Base-by-base conservation (phyloP, 306 rosid species). In the Pyrus bretschneideri region DNA sequence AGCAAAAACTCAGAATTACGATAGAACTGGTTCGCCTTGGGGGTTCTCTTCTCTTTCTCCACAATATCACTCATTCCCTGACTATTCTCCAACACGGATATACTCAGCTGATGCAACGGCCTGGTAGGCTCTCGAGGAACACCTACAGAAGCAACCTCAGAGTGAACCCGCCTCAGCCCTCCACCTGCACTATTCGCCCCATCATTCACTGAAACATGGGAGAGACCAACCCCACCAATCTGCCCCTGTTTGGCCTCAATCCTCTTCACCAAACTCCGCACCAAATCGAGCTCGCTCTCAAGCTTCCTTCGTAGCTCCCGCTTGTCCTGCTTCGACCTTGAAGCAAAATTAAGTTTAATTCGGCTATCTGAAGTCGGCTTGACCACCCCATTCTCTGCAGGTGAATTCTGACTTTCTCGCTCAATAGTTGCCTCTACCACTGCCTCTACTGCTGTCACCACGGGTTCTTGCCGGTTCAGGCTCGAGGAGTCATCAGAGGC, bases 21-120 rank as follows among this genome's bases (percentile, higher is more conserved):
- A 82, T 95, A 95, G 74, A 94, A 94, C 70, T 89, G 97, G 83
- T 94, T 94, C 11, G 97, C 97, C 80, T 94, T 94, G 4, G 98
- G 98, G 18, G 90, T 94, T 75, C 98, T 89, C 89, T 94, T 94
- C 80, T 94, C 98, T 83, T 92, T 94, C 88, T 95, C 97, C 79
- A 90, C 85, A 81, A 23, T 84, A 74, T 89, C 97, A 87, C 81
- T 33, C 62, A 77, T 77, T n/a, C 88, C 91, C 4, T 81, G 93
- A 81, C 89, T 92, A 80, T 89, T 92, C 86, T 89, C 95, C 69
- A 88, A 78, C 76, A 90, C 70, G 2, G 96, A 81, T 67, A 94
- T 29, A 79, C 85, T 88, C 83, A 91, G 79, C 76, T 85, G 94
- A 79, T 88, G 88, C 85, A 85, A 80, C 79, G 96, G 92, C 85